Percentiles rank a stretch among this genome's conserved stretches.
Conservation (phyloP, 2,329 filamentous ascomycete genomes). For the Cytospora chrysosperma region DNA sequence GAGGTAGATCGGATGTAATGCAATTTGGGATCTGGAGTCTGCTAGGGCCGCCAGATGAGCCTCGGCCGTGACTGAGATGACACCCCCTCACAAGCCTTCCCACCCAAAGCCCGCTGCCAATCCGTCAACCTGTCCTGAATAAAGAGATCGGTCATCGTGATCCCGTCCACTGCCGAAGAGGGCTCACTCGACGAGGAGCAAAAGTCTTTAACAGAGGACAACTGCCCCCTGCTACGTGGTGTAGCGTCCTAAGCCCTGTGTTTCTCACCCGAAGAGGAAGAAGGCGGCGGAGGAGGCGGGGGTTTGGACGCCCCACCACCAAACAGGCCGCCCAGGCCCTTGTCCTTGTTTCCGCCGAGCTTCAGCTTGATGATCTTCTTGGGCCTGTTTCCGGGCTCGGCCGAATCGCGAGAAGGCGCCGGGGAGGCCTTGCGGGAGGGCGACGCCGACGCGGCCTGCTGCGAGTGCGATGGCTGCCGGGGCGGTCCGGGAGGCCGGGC, state of each 20-base stretch:
- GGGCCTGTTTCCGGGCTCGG: slow-evolving; percentile 4
- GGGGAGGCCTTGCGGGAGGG: slow-evolving; percentile 12
- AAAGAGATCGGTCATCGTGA: neutral
- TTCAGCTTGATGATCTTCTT: slow-evolving; percentile 23
- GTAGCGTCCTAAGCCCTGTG: neutral
- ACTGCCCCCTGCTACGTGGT: neutral
- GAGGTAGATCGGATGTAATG: neutral
- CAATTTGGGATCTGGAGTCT: neutral
- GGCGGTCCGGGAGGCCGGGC: neutral
- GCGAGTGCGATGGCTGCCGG: slow-evolving; percentile 8
- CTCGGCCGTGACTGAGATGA: neutral
- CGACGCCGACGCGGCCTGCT: slow-evolving; percentile 2
- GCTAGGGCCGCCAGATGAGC: neutral
- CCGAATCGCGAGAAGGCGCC: neutral
- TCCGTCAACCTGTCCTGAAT: neutral
- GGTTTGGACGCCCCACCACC: neutral
- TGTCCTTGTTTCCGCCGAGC: slow-evolving; percentile 10
- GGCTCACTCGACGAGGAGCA: neutral
- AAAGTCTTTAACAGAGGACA: neutral
- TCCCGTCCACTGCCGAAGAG: neutral
- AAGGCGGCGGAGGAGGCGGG: neutral
- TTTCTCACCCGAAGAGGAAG: neutral
- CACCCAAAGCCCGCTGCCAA: neutral
- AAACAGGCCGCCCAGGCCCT: neutral
- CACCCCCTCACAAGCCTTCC: neutral